phyloP scores from a whole-genome alignment of 1,284 basidiomycete species.

The Rhodotorula sp. region DNA sequence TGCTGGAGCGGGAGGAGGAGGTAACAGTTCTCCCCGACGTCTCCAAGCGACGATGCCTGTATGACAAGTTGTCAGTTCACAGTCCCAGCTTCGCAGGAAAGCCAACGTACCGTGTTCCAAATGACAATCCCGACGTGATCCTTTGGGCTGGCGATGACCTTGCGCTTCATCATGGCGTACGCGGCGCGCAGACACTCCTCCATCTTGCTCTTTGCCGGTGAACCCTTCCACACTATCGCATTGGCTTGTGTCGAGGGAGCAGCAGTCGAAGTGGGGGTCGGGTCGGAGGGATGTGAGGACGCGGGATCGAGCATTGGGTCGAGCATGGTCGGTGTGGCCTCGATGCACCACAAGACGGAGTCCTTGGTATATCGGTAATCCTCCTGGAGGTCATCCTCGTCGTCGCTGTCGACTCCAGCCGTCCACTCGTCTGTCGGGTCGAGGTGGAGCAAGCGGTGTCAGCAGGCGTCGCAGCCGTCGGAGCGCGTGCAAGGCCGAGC shows the following conservation, averaged over 20 bases:
- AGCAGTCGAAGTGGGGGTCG: conserved; percentile 4
- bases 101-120: conserved; percentile 77
- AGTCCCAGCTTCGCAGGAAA: too few relatives aligned
- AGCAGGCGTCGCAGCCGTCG: background rate
- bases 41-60: conserved; percentile 52
- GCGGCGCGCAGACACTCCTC: conserved; percentile 34
- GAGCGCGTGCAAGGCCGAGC: background rate
- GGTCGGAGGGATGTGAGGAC: conserved; percentile 10
- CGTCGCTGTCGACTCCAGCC: conserved; percentile 13
- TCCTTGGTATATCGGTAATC: conserved; percentile 68
- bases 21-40: conserved; percentile 61
- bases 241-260: background rate
- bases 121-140: conserved; percentile 67
- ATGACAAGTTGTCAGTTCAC: too few relatives aligned
- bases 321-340: conserved; percentile 87
- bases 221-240: conserved; percentile 16
- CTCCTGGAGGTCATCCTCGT: conserved; percentile 30
- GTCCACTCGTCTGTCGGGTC: conserved; percentile 19
- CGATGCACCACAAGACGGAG: conserved; percentile 87
- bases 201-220: conserved; percentile 33
- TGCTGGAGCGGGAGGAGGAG: conserved; percentile 72
- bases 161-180: conserved; percentile 39
- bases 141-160: conserved; percentile 40
- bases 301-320: conserved; percentile 61
- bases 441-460: background rate